Percentiles rank a stretch among this genome's conserved stretches.
Conservation (phyloP, 371 early-diverging fungal species). For the Capillidium heterosporum region DNA sequence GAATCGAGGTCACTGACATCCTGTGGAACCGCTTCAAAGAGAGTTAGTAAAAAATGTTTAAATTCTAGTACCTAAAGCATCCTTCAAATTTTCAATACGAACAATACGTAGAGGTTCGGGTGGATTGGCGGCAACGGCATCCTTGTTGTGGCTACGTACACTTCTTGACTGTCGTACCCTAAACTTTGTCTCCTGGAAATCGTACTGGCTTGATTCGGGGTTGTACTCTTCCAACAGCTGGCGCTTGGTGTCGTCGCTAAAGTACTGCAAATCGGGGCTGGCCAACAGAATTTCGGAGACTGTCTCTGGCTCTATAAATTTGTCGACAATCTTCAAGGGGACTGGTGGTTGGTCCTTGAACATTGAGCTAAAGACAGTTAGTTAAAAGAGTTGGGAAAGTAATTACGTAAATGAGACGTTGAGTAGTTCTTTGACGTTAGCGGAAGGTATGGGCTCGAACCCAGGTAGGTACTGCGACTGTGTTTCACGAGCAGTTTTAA, state of each 20-base stretch:
- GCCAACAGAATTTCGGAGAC: background rate
- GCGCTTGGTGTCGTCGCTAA: conserved; percentile 1
- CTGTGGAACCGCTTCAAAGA: background rate
- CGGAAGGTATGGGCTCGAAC: background rate
- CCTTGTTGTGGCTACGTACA: background rate
- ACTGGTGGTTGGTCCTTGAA: background rate
- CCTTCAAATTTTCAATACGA: conserved; percentile 3
- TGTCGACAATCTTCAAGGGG: background rate
- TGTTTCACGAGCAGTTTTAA: background rate
- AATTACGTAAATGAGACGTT: background rate
- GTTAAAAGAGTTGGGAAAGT: background rate
- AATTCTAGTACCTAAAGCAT: conserved; percentile 1
- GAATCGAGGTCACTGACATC: conserved; percentile 4
- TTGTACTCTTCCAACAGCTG: conserved; percentile 4
- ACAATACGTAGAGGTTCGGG: conserved; percentile 1
- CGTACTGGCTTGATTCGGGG: conserved; percentile 2
- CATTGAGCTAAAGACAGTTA: background rate
- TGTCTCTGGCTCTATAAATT: conserved; percentile 1
- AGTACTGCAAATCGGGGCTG: background rate
- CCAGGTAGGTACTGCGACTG: background rate
- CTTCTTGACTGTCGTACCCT: background rate
- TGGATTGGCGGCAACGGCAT: background rate
- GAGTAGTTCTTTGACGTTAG: background rate
- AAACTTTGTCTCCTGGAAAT: conserved; percentile 4
- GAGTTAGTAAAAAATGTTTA: background rate